Evolutionary conservation across 352 stramenopile species (phyloP), one percentile per base, ranked within the genome.

Genomic region (Thalassiosira oceanica): DNA sequence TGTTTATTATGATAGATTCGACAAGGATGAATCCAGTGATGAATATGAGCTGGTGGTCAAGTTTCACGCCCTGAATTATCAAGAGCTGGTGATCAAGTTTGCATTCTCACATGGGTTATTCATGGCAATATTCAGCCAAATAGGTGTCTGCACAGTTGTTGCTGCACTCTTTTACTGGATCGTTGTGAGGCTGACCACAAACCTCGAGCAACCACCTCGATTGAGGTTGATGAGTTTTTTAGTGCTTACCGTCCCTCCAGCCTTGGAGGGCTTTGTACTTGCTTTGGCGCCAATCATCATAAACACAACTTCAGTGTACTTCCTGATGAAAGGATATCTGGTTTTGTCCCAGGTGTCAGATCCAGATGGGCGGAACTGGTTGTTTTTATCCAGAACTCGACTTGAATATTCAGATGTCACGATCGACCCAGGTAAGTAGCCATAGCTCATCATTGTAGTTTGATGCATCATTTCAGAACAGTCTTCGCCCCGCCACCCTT

Each of bases 31-130:
- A 1, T 83, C 64, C 2, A 89, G 92, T 48, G 89, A 87, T 7
- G 79, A 74, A 24, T 99, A 98, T 71, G 93, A 85, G n/a, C 86
- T 99, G 20, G 88, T 87, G 27, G 45, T 98, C 2, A 92, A 96
- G 42, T 90, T 96, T 53, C 90, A 96, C 36, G 83, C 95, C 24
- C 87, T 99, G n/a, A 88, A 91, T 69, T 99, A 98, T 80, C 92
- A 96, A 65, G 86, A 96, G 31, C 86, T 99, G 1, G 88, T 99
- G 29, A 95, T 98, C 21, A 92, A 97, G 66, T 99, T 99, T 76
- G 94, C 94, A 0, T 98, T 98, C 58, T 90, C 95, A 54, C 83
- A 84, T 15, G 80, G 92, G 43, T 92, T 98, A 5, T 98, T 97
- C 46, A 83, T 97, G 21, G 73, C 94, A 0, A 80, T 99, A 6